Conservation (phyloP, 2,329 filamentous ascomycete species). For the Nemania sp. region DNA sequence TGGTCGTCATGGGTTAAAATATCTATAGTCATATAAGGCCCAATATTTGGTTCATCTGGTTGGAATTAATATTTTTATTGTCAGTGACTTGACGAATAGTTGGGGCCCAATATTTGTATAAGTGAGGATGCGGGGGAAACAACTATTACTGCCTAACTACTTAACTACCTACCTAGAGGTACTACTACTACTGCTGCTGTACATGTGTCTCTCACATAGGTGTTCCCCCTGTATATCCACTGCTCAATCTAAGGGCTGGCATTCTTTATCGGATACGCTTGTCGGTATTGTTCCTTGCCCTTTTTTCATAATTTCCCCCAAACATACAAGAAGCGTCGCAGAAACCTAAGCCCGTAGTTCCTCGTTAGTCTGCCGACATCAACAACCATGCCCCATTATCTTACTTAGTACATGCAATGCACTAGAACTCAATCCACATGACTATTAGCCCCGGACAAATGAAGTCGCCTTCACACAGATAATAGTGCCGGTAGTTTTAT, state of each 20-base stretch:
- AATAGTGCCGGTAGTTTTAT: too few species aligned
- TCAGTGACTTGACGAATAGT: background rate
- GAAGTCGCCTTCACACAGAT: background rate
- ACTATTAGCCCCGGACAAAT: background rate
- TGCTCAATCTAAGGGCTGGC: background rate
- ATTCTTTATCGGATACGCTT: background rate
- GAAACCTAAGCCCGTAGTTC: background rate
- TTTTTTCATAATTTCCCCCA: background rate
- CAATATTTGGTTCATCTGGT: background rate
- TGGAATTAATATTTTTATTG: background rate
- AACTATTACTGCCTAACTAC: background rate
- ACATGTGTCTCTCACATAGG: too few species aligned
- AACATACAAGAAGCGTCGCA: background rate
- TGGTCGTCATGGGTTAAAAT: slow-evolving; percentile 12
- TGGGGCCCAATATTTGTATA: background rate
- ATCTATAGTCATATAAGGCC: background rate
- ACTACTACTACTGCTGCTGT: too few species aligned
- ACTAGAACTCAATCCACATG: background rate
- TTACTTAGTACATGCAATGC: too few species aligned
- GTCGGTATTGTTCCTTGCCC: background rate
- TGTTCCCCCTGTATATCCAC: too few species aligned
- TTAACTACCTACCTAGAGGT: background rate
- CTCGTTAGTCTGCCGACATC: background rate
- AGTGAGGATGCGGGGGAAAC: slow-evolving; percentile 5
- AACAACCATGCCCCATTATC: background rate